These are phyloP conservation scores for Tolypocladium pustulatum DNA, from an alignment of 2,329 filamentous ascomycete species.

Conservation along the genomic window DNA sequence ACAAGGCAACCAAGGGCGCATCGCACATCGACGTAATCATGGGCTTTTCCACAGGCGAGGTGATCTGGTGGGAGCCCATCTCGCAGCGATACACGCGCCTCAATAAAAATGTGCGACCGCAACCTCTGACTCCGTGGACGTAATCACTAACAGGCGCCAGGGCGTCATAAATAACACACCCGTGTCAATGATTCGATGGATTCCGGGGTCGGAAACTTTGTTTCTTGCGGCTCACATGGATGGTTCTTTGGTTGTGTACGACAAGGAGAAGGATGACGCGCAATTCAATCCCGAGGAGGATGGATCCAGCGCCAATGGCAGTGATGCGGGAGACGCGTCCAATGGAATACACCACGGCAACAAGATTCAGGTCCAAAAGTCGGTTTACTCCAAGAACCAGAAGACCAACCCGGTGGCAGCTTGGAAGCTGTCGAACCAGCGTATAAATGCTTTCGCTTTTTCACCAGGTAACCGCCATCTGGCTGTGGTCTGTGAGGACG, in stretches of 20 bases:
- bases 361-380: slow-evolving; percentile 70
- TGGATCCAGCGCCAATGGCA: slow-evolving; percentile 55
- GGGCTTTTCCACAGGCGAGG: slow-evolving; percentile 92
- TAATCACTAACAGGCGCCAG: slow-evolving; percentile 25
- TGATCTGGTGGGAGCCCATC: slow-evolving; percentile 97
- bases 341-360: slow-evolving; percentile 24
- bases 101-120: slow-evolving; percentile 72
- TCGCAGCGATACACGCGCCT: slow-evolving; percentile 90
- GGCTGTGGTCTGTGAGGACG: slow-evolving; percentile 86
- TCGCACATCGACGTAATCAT: slow-evolving; percentile 84
- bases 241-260: slow-evolving; percentile 83
- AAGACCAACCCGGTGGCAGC: slow-evolving; percentile 85
- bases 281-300: slow-evolving; percentile 64
- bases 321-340: slow-evolving; percentile 23
- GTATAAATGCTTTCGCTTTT: slow-evolving; percentile 84
- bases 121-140: neutral
- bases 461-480: slow-evolving; percentile 81
- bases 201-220: slow-evolving; percentile 85
- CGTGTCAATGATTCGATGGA: slow-evolving; percentile 82
- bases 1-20: slow-evolving; percentile 65
- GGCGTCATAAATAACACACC: slow-evolving; percentile 80
- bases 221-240: slow-evolving; percentile 91
- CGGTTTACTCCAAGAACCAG: slow-evolving; percentile 86
- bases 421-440: slow-evolving; percentile 87
- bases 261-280: slow-evolving; percentile 92